Evolutionary conservation across 768 basidiomycete genomes (phyloP).

Genomic region (Suillus bovinus): DNA sequence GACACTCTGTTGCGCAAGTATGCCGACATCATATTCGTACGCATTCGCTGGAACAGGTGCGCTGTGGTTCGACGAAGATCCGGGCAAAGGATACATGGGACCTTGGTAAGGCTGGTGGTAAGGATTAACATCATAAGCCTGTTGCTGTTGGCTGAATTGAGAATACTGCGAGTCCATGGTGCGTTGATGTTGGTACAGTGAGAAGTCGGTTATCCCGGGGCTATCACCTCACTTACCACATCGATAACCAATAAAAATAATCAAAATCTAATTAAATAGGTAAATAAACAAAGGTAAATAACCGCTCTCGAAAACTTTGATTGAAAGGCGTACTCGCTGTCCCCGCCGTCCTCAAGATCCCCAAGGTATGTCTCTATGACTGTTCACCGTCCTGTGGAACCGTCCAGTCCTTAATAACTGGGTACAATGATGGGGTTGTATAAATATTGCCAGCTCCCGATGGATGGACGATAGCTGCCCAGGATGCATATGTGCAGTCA

Average conservation of each 20-base stretch:
- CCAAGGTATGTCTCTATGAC: conserved; percentile 39
- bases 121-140: conserved; percentile 66
- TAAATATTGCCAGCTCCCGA: conserved; percentile 9
- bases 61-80: conserved; percentile 62
- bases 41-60: conserved; percentile 88
- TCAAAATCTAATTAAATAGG: conserved; percentile 13
- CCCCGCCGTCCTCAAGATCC: conserved; percentile 30
- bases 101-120: conserved; percentile 82
- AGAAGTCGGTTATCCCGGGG: background rate
- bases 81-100: conserved; percentile 67
- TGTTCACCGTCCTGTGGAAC: background rate
- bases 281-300: conserved; percentile 34
- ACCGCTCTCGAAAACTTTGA: conserved; percentile 14
- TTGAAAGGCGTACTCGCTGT: conserved; percentile 24
- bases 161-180: conserved; percentile 40
- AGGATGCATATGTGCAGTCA: conserved; percentile 28
- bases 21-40: conserved; percentile 91
- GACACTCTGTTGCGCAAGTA: conserved; percentile 87
- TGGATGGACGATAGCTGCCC: conserved; percentile 31
- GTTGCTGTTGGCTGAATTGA: conserved; percentile 53
- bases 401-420: background rate
- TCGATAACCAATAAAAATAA: background rate
- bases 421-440: background rate
- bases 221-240: background rate
- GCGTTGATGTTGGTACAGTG: conserved; percentile 5